Evolutionary conservation across 2,329 filamentous ascomycete genomes (phyloP).

Genomic region (Fusarium sp.): DNA sequence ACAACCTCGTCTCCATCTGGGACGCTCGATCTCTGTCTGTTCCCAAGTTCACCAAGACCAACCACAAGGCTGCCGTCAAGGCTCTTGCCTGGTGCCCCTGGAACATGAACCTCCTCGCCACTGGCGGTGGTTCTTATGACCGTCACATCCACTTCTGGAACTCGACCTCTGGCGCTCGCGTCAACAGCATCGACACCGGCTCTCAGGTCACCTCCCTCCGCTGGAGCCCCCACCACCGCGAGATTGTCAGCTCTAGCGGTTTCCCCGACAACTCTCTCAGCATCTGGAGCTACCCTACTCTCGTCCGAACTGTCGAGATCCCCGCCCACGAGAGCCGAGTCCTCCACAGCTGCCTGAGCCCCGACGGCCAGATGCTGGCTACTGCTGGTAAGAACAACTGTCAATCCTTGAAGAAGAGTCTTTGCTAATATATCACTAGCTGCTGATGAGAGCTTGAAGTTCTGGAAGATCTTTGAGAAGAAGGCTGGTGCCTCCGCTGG

Average conservation of each 20-base stretch:
- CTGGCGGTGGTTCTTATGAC: slow-evolving; percentile 95
- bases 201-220: slow-evolving; percentile 96
- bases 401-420: neutral
- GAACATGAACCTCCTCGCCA: slow-evolving; percentile 97
- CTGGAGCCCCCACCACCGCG: slow-evolving; percentile 97
- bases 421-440: slow-evolving; percentile 59
- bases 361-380: slow-evolving; percentile 97
- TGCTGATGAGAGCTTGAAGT: slow-evolving; percentile 97
- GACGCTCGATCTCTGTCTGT: slow-evolving; percentile 92
- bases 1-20: slow-evolving; percentile 99
- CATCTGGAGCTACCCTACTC: slow-evolving; percentile 98
- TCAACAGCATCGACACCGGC: slow-evolving; percentile 99
- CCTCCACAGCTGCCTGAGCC: slow-evolving; percentile 95
- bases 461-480: slow-evolving; percentile 99
- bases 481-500: slow-evolving; percentile 82
- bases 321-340: slow-evolving; percentile 97
- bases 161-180: slow-evolving; percentile 94
- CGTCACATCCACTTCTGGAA: slow-evolving; percentile 99
- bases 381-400: slow-evolving; percentile 76
- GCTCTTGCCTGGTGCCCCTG: slow-evolving; percentile 98
- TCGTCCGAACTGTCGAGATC: slow-evolving; percentile 98
- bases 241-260: slow-evolving; percentile 96
- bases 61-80: slow-evolving; percentile 99
- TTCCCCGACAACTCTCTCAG: slow-evolving; percentile 99
- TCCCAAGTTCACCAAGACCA: slow-evolving; percentile 99